Conservation (phyloP, 495 filamentous ascomycete species). For the Aspergillus leporis region DNA sequence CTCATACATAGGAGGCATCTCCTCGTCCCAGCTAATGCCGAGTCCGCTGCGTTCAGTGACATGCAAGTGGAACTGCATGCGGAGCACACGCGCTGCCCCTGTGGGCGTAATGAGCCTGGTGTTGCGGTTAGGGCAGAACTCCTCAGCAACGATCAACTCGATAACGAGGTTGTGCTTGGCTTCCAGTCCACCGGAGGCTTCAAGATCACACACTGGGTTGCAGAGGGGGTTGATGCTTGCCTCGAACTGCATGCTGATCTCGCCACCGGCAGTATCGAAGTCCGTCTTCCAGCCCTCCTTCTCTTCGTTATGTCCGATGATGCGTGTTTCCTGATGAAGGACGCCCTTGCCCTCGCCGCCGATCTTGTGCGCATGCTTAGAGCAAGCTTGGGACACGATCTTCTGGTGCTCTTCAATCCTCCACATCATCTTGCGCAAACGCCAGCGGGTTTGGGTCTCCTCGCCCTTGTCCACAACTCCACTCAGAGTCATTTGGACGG, state of each 20-base stretch:
- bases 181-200: conserved; percentile 72
- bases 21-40: conserved; percentile 96
- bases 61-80: conserved; percentile 84
- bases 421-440: conserved; percentile 87
- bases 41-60: conserved; percentile 84
- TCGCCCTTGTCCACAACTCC: conserved; percentile 69
- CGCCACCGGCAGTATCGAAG: conserved; percentile 67
- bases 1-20: conserved; percentile 91
- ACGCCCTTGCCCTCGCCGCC: conserved; percentile 74
- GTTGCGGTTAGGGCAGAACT: conserved; percentile 74
- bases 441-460: conserved; percentile 74
- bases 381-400: conserved; percentile 79
- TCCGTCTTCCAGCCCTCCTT: conserved; percentile 97
- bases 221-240: conserved; percentile 61
- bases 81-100: conserved; percentile 83
- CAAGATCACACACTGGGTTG: conserved; percentile 77
- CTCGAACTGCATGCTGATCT: conserved; percentile 81
- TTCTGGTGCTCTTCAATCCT: conserved; percentile 83
- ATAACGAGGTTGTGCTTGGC: conserved; percentile 83
- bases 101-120: conserved; percentile 77
- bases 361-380: conserved; percentile 71
- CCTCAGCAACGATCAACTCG: conserved; percentile 93
- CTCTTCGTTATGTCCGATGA: conserved; percentile 72
- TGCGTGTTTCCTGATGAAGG: conserved; percentile 72
- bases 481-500: conserved; percentile 73